A percentile compares a stretch with the other conserved stretches of the same genome.
Conservation (phyloP, 106 monocot species). For the Agapanthus africanus region DNA sequence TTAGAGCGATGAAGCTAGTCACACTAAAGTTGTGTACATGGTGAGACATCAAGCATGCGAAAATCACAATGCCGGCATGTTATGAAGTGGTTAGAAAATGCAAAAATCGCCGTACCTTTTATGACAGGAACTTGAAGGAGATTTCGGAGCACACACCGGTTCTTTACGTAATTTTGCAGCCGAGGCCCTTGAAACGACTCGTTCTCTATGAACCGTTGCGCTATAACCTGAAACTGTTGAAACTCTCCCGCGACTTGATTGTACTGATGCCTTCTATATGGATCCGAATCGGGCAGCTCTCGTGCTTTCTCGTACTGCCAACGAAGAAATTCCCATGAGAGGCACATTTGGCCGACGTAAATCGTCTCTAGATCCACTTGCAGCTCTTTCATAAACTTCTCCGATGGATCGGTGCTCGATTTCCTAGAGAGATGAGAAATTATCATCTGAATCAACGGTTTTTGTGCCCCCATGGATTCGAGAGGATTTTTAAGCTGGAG, state of each 20-base stretch:
- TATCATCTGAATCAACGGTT: conserved; percentile 32
- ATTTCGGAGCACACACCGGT: conserved; percentile 46
- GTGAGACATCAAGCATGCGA: no score
- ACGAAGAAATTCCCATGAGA: conserved; percentile 86
- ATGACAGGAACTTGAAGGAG: conserved; percentile 83
- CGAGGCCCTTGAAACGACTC: conserved; percentile 77
- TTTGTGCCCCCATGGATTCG: conserved; percentile 30
- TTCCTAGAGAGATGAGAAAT: conserved; percentile 42
- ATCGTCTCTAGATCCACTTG: conserved; percentile 65
- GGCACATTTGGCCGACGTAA: conserved; percentile 82
- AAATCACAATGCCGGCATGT: no score
- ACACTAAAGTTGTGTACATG: no score
- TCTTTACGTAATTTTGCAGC: conserved; percentile 65
- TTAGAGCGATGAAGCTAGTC: no score
- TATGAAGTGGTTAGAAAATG: conserved; percentile 3
- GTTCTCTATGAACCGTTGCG: conserved; percentile 70
- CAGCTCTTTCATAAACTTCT: conserved; percentile 67
- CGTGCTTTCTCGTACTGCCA: conserved; percentile 78
- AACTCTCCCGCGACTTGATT: conserved; percentile 78
- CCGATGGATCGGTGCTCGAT: conserved; percentile 32
- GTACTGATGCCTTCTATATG: conserved; percentile 31
- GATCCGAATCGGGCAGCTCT: conserved; percentile 44
- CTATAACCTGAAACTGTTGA: conserved; percentile 67
- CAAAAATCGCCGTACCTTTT: conserved; percentile 35
- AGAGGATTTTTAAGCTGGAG: conserved; percentile 58